Base-by-base conservation (phyloP, 495 filamentous ascomycete genomes). In the Penicillium tannophilum region DNA sequence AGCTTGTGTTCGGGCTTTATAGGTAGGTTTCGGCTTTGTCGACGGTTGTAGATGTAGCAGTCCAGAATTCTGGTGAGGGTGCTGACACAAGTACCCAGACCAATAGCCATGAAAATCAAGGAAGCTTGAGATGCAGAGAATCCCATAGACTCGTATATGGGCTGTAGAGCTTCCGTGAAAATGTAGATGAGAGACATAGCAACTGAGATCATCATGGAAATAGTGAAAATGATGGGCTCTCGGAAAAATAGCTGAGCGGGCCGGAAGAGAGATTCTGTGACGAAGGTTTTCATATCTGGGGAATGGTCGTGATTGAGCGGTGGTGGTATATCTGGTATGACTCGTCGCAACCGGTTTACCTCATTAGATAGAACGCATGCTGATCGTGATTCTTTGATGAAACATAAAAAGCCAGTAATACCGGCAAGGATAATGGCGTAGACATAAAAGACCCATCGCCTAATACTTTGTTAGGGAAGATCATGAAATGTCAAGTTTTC, bases 101-200 rank as follows among this genome's bases (percentile, higher is more conserved):
- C 70, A 26, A 84, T 71, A 2, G 80, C 69, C 19, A 83, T 61
- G 55, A 82, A 80, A 0, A 78, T 71, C 2, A 84, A 64, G 0
- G 77, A 82, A 0, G 79, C 58, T 2, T 72, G 62, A 12, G 67
- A 53, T 0, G 61, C 26, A 2, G 61, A 54, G 52, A 82, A 76
- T 7, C 75, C 78, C 62, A 79, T 76, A 0, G 67, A 63, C 26
- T 70, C 59, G 55, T 79, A 84, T 30, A 85, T 74, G 1, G 72
- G 67, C 0, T 71, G 73, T 0, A 82, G 60, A 7, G 78, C 76
- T 64, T 83, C 78, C 2, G 80, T 79, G 59, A 83, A 84, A 11
- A 84, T 78, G 53, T 83, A 85, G 35, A 84, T 76, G n/a, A 84
- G 65, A 2, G 75, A 79, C 59, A 76, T 78, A 24, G 75, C 74